Base-by-base conservation (phyloP, 2,329 filamentous ascomycete species). In the Hypoxylon sp. region DNA sequence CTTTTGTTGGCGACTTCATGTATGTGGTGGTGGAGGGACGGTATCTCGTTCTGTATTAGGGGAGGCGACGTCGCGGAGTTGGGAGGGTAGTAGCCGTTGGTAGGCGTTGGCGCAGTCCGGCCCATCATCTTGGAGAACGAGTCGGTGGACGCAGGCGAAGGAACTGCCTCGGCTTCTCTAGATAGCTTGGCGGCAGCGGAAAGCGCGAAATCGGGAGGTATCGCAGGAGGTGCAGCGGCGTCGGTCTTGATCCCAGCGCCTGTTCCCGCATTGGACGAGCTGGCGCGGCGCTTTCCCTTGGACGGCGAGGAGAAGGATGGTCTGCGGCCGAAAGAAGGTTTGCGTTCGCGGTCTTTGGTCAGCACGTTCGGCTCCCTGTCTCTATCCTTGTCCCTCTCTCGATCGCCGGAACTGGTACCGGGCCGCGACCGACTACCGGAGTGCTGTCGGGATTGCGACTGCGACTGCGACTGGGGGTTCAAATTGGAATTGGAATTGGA, bases 1-100 rank as follows among this genome's bases (percentile, higher is more conserved):
- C 95, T 87, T 82, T 99, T 99, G 61, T 90, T 90, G 37, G 92
- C 91, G 71, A 92, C 87, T 63, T 98, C 94, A 60, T 94, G 91
- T 64, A 99, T 85, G 70, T 89, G 87, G 68, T 85, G 83, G 63
- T 87, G 80, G 28, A 86, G 75, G n/a, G 82, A 76, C 15, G 77
- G 77, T 30, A 78, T 77, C 74, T 87, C 85, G 62, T 77, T 79
- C 56, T 67, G 69, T 34, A 69, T 53, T 55, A 68, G 68, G 41
- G 74, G 68, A 7, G 71, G 65, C 8, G 70, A 70, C 10, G 69
- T 64, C n/a, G 70, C 69, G 13, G 71, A 59, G 41, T 67, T 51
- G 4, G 71, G 67, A 65, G 44, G 60, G 43, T 73, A 64, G 70
- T 76, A 56, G 67, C 76, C 70, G 55, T 71, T 72, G 37, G 68